Percentiles rank a stretch among this genome's conserved stretches.
Evolutionary conservation across 495 filamentous ascomycete species (phyloP).

Genomic region (Aspergillus nidulans): DNA sequence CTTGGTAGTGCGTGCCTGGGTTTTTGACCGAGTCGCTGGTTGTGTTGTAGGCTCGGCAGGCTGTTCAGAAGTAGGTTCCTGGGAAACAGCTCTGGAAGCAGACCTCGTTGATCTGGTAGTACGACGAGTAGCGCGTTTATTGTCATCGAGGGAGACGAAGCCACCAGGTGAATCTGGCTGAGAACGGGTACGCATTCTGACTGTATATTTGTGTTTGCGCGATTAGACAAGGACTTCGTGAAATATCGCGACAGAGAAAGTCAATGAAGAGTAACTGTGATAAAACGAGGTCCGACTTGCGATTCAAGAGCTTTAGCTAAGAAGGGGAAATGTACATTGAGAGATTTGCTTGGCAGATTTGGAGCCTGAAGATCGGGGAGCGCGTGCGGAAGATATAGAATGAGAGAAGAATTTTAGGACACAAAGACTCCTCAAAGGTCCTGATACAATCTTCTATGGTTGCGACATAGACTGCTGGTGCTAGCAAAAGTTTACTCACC

Average conservation of each 20-base stretch:
- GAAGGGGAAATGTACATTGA: not conserved
- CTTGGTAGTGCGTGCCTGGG: conserved; percentile 8
- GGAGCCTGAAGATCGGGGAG: conserved; percentile 2
- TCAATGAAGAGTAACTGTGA: not conserved
- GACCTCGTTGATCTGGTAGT: conserved; percentile 18
- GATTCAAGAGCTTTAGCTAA: not conserved
- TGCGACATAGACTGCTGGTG: conserved; percentile 7
- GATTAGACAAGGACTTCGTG: not conserved
- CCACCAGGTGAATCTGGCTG: conserved; percentile 23
- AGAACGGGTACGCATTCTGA: conserved; percentile 26
- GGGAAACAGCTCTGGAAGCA: not conserved
- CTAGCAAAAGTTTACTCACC: conserved; percentile 2
- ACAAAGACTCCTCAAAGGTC: not conserved
- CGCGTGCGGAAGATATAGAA: not conserved
- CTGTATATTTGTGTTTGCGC: not conserved
- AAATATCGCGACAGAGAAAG: not conserved
- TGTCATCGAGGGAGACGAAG: conserved; percentile 19
- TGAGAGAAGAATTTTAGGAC: not conserved
- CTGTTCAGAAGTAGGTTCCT: conserved; percentile 4
- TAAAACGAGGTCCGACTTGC: not conserved
- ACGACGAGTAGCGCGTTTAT: conserved; percentile 12
- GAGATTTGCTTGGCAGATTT: not conserved
- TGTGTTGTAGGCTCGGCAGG: conserved; percentile 12
- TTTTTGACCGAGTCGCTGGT: conserved; percentile 12
- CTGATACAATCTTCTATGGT: no score